These are phyloP conservation scores for Nicotiana sylvestris DNA, from an alignment of 257 asterid genomes.

Conservation along the genomic window DNA sequence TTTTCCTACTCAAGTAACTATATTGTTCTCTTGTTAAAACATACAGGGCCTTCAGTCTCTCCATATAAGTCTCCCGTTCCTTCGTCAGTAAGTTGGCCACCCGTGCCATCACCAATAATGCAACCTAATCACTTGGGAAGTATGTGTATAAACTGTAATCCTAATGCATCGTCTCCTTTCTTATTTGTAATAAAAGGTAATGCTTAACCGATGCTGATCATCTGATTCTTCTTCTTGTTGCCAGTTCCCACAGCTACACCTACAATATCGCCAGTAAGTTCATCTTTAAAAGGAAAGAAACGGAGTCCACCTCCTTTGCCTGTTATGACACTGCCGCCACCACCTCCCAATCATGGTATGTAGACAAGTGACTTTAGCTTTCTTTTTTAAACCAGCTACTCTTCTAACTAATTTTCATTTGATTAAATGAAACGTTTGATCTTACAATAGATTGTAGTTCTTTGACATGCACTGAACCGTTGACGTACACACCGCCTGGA, in stretches of 20 bases:
- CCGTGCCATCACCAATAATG: conserved; percentile 40
- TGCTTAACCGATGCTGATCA: conserved; percentile 11
- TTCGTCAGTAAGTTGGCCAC: conserved; percentile 27
- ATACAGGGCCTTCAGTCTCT: conserved; percentile 37
- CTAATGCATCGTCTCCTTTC: not conserved
- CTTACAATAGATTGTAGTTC: conserved; percentile 45
- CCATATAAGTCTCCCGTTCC: conserved; percentile 41
- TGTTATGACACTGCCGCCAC: conserved; percentile 62
- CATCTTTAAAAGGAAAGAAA: conserved; percentile 25
- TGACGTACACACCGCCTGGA: conserved; percentile 68
- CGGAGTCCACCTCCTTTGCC: conserved; percentile 50
- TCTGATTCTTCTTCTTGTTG: conserved; percentile 23
- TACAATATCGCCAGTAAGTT: conserved; percentile 42
- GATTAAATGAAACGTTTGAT: not conserved
- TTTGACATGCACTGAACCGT: conserved; percentile 58
- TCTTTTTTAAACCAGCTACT: not conserved
- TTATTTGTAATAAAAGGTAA: not conserved
- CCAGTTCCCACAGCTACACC: conserved; percentile 42
- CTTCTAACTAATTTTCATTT: not conserved
- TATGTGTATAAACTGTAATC: conserved; percentile 10
- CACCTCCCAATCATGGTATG: conserved; percentile 73
- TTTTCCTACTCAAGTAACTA: not conserved
- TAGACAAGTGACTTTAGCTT: not conserved
- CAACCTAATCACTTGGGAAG: conserved; percentile 39
- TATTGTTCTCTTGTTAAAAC: not conserved